Conservation (phyloP, 257 asterid genomes). For the Echium plantagineum region DNA sequence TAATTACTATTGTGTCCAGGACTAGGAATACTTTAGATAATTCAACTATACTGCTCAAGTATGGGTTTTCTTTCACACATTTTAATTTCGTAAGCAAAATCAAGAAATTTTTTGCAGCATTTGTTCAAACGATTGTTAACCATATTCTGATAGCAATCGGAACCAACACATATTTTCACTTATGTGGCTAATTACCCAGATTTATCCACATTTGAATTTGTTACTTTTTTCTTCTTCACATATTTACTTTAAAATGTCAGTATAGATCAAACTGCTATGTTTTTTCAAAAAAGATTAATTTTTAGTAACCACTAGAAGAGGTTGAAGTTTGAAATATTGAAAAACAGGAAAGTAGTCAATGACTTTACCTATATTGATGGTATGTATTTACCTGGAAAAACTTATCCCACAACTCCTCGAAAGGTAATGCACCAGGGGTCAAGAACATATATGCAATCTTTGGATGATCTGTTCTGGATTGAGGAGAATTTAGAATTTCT, state of each 20-base stretch:
- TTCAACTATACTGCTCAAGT: not conserved
- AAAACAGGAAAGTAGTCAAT: not conserved
- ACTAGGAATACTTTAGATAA: too few relatives aligned
- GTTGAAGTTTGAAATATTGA: not conserved
- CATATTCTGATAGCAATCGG: not conserved
- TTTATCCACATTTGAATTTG: not conserved
- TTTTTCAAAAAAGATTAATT: not conserved
- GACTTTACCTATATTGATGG: not conserved
- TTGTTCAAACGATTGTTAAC: not conserved
- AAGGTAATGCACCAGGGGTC: constrained; percentile 95
- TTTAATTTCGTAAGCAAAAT: too few relatives aligned
- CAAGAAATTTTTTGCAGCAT: not conserved
- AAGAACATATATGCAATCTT: constrained; percentile 90
- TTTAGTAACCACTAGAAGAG: not conserved
- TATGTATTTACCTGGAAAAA: constrained; percentile 69
- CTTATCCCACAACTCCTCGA: constrained; percentile 93
- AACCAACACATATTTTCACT: not conserved
- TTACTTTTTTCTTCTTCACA: too few relatives aligned
- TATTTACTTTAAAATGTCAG: too few relatives aligned
- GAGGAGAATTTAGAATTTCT: constrained; percentile 65
- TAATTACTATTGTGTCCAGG: too few relatives aligned
- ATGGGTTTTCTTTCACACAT: not conserved
- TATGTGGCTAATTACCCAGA: not conserved
- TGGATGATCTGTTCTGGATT: constrained; percentile 31
- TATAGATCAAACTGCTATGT: too few relatives aligned